Conservation (phyloP, 371 early-diverging fungal species). For the Mucor mucedo region DNA sequence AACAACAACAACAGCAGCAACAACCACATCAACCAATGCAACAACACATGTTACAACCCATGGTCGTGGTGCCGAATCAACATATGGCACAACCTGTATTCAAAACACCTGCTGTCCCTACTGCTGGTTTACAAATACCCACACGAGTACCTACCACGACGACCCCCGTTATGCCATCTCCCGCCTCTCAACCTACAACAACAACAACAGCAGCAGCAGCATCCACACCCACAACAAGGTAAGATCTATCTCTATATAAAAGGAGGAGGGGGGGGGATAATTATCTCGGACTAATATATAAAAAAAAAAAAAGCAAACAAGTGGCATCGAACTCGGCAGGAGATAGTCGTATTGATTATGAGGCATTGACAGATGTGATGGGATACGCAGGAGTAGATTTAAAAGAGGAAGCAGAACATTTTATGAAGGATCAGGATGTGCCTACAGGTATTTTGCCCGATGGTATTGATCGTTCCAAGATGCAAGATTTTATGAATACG, state of each 20-base stretch:
- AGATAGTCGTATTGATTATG: constrained; percentile 59
- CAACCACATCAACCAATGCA: constrained; percentile 2
- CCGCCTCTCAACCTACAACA: constrained; percentile 10
- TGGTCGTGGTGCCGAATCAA: neutral
- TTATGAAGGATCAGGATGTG: constrained; percentile 48
- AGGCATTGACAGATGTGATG: constrained; percentile 82
- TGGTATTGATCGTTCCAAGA: constrained; percentile 56
- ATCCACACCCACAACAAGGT: neutral
- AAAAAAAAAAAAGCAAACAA: too few relatives aligned
- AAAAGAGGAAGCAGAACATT: constrained; percentile 66
- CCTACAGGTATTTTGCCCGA: constrained; percentile 29
- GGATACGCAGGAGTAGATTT: constrained; percentile 89
- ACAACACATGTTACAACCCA: constrained; percentile 4
- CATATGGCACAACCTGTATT: constrained; percentile 26
- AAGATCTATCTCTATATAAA: neutral
- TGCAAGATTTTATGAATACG: constrained; percentile 64
- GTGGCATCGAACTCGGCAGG: neutral
- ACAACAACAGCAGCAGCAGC: constrained; percentile 21
- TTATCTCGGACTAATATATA: too few relatives aligned
- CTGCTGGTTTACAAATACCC: constrained; percentile 37
- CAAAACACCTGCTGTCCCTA: constrained; percentile 39
- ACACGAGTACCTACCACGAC: constrained; percentile 5
- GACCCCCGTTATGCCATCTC: constrained; percentile 7
- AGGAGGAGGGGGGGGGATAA: neutral
- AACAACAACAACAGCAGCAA: neutral